Percentiles rank a stretch among this genome's conserved stretches.
Conservation (phyloP, 2,329 filamentous ascomycete genomes). For the Trichophyton benhamiae region DNA sequence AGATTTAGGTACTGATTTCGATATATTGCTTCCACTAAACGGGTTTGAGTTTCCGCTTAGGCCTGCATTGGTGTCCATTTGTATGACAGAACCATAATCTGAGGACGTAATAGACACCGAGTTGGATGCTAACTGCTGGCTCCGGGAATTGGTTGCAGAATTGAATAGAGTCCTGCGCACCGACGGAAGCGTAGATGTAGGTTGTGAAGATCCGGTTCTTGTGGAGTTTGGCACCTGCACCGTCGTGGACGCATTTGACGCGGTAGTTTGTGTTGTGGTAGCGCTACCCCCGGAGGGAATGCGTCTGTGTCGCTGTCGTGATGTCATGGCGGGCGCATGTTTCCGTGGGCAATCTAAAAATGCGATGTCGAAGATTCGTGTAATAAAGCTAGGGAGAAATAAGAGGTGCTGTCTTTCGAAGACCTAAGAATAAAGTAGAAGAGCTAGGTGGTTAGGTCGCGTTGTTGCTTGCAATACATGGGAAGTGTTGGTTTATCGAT, state of each 20-base stretch:
- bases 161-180: conserved; percentile 13
- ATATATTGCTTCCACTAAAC: neutral
- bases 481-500: neutral
- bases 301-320: conserved; percentile 9
- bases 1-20: neutral
- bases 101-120: neutral
- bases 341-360: neutral
- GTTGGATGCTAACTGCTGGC: conserved; percentile 4
- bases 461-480: neutral
- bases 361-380: neutral
- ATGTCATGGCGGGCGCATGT: conserved; percentile 5
- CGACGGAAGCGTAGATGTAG: conserved; percentile 4
- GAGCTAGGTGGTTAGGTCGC: neutral
- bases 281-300: conserved; percentile 11
- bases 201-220: neutral
- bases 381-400: neutral
- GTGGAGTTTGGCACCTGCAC: conserved; percentile 3
- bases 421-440: neutral
- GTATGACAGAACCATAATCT: conserved; percentile 1
- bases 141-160: conserved; percentile 1
- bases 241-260: conserved; percentile 8
- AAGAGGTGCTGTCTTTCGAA: neutral
- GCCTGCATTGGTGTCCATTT: conserved; percentile 3
- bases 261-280: conserved; percentile 5
- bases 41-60: neutral